These are phyloP conservation scores for Pseudodiploospora longispora DNA, from an alignment of 2,329 filamentous ascomycete genomes.

Conservation along the genomic window DNA sequence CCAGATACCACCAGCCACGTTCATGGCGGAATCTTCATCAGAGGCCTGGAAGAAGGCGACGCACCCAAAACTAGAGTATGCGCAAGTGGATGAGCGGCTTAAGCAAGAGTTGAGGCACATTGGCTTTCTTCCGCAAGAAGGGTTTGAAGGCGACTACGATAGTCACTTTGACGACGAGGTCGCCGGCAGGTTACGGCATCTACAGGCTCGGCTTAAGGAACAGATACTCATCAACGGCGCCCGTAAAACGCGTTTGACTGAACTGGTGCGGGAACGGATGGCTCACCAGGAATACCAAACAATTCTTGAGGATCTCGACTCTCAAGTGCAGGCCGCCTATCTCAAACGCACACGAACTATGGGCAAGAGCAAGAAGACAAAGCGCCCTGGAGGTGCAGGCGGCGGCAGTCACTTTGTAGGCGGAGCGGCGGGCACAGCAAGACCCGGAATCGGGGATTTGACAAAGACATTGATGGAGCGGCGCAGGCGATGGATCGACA, in stretches of 20 bases:
- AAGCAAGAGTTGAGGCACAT: conserved; percentile 87
- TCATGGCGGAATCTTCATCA: conserved; percentile 68
- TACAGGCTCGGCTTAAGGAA: conserved; percentile 75
- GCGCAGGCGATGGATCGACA: conserved; percentile 79
- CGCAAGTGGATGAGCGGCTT: conserved; percentile 80
- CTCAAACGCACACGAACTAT: conserved; percentile 91
- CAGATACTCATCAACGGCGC: conserved; percentile 85
- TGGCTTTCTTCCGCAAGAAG: conserved; percentile 68
- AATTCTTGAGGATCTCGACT: conserved; percentile 92
- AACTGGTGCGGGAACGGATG: conserved; percentile 85
- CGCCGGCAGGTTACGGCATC: conserved; percentile 74
- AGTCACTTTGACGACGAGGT: conserved; percentile 91
- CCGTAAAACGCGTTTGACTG: conserved; percentile 76
- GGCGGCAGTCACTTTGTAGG: conserved; percentile 59
- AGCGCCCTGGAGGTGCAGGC: conserved; percentile 66
- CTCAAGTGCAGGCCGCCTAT: conserved; percentile 89
- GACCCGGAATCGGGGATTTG: conserved; percentile 81
- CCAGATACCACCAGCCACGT: conserved; percentile 59
- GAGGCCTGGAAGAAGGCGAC: conserved; percentile 73
- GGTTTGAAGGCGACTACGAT: conserved; percentile 67
- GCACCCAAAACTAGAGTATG: conserved; percentile 72
- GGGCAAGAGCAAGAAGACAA: conserved; percentile 89
- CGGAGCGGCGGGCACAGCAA: conserved; percentile 53
- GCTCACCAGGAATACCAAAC: conserved; percentile 95
- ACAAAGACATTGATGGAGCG: conserved; percentile 91